A percentile compares a stretch with the other conserved stretches of the same genome.
These are phyloP conservation scores for Chaetoceros muelleri DNA, from an alignment of 108 stramenopile genomes.

Conservation along the genomic window DNA sequence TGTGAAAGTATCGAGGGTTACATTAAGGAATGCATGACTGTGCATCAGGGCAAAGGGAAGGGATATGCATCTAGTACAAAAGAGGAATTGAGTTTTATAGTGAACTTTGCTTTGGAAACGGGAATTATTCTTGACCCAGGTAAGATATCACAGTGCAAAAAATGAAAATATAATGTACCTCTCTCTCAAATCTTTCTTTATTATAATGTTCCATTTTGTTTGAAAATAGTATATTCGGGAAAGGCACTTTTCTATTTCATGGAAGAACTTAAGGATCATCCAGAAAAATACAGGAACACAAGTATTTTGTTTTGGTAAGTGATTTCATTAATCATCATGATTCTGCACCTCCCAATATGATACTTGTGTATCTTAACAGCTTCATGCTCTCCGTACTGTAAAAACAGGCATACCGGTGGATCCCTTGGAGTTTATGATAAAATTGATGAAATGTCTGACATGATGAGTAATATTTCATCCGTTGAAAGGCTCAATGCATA, in stretches of 20 bases:
- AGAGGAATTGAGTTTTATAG: constrained; percentile 69
- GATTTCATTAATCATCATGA: too few relatives aligned
- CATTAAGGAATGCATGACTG: constrained; percentile 38
- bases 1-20: constrained; percentile 32
- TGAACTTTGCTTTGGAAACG: constrained; percentile 55
- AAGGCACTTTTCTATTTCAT: constrained; percentile 77
- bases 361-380: too few relatives aligned
- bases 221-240: constrained; percentile 56
- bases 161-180: too few relatives aligned
- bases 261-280: constrained; percentile 35
- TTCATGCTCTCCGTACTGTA: too few relatives aligned
- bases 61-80: constrained; percentile 69
- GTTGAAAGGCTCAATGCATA: background rate
- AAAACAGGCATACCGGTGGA: constrained; percentile 91
- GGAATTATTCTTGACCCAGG: constrained; percentile 78
- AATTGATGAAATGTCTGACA: constrained; percentile 26
- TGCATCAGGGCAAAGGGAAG: constrained; percentile 66
- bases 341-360: too few relatives aligned
- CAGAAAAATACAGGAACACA: constrained; percentile 27
- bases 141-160: background rate
- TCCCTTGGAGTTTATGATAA: constrained; percentile 76
- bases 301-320: constrained; percentile 82
- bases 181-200: too few relatives aligned
- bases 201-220: too few relatives aligned
- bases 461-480: constrained; percentile 3